Percentiles rank a stretch among this genome's conserved stretches.
Conservation (phyloP, 2,329 filamentous ascomycete genomes). For the Clonostachys rhizophaga region DNA sequence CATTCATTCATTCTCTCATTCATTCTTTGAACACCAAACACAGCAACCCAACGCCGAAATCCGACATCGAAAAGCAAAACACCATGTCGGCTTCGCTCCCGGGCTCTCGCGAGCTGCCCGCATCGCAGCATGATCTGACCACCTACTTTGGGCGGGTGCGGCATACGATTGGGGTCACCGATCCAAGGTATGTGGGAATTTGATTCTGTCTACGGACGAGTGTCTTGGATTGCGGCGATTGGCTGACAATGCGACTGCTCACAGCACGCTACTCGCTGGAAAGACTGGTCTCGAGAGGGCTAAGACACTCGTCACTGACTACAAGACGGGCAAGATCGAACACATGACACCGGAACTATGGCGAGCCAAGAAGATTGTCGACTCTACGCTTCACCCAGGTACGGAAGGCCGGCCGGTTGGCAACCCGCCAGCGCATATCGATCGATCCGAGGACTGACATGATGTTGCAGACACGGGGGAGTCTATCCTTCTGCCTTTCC, state of each 20-base stretch:
- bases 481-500: slow-evolving; percentile 88
- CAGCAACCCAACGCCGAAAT: no score
- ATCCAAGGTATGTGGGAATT: slow-evolving; percentile 76
- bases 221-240: neutral
- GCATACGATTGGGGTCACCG: slow-evolving; percentile 84
- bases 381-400: slow-evolving; percentile 95
- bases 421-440: slow-evolving; percentile 1
- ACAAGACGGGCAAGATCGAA: slow-evolving; percentile 77
- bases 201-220: neutral
- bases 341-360: slow-evolving; percentile 89
- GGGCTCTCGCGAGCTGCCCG: slow-evolving; percentile 74
- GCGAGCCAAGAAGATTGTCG: slow-evolving; percentile 94
- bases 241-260: neutral
- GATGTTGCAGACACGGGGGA: slow-evolving; percentile 76
- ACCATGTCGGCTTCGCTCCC: slow-evolving; percentile 63
- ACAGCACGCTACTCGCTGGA: slow-evolving; percentile 81
- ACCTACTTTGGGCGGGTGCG: slow-evolving; percentile 95
- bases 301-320: slow-evolving; percentile 74
- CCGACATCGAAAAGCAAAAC: neutral
- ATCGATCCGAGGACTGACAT: neutral
- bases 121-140: slow-evolving; percentile 85
- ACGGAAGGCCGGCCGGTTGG: slow-evolving; percentile 20
- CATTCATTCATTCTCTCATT: neutral
- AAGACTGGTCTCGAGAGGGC: slow-evolving; percentile 76
- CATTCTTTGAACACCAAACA: neutral